A percentile compares a stretch with the other conserved stretches of the same genome.
These are phyloP conservation scores for Penicillium thymicola DNA, from an alignment of 2,329 filamentous ascomycete species.

Conservation along the genomic window DNA sequence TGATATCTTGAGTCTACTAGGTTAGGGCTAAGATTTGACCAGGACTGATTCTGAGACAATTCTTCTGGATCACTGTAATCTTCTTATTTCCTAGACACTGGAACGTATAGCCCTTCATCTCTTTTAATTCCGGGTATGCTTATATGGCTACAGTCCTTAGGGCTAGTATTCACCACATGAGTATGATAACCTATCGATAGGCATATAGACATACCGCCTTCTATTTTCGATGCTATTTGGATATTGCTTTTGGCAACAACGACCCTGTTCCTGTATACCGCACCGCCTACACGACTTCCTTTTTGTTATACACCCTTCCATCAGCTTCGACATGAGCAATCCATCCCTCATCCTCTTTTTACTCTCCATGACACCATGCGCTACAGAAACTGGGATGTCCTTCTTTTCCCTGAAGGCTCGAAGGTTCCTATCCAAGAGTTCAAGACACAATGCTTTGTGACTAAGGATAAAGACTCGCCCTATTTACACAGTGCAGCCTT, in stretches of 20 bases:
- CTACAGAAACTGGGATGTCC: constrained; percentile 81
- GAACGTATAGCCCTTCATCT: neutral
- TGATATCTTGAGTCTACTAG: neutral
- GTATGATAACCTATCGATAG: neutral
- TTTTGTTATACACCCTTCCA: neutral
- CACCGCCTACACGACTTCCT: neutral
- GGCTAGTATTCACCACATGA: neutral
- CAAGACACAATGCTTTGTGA: constrained; percentile 70
- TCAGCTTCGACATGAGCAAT: neutral
- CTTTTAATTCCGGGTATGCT: neutral
- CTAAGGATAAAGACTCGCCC: constrained; percentile 54
- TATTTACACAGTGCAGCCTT: constrained; percentile 47
- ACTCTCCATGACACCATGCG: constrained; percentile 58
- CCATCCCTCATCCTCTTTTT: neutral
- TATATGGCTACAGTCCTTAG: neutral
- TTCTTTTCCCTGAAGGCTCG: constrained; percentile 69
- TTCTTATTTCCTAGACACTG: neutral
- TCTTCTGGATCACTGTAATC: neutral
- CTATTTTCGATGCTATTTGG: neutral
- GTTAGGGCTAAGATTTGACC: neutral
- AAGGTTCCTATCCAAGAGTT: constrained; percentile 77
- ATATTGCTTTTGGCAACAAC: neutral
- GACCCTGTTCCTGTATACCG: neutral
- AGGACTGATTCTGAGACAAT: neutral
- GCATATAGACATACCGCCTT: neutral